Evolutionary conservation across 768 basidiomycete species (phyloP), one percentile per base, ranked within the genome.

Genomic region (Russula sp.): DNA sequence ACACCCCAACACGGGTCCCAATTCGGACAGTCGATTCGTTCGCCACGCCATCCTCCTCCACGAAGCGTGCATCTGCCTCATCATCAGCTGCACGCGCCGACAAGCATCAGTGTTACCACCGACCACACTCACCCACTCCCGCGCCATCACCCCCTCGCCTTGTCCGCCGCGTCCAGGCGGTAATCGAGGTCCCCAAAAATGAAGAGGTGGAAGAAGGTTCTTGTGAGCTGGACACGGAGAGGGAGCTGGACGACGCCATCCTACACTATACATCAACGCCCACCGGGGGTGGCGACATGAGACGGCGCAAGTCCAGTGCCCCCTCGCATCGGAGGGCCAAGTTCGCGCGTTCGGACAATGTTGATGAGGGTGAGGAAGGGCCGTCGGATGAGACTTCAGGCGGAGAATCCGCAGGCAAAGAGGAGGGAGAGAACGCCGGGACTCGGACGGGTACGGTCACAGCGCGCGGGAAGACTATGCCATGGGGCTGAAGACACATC

Each of bases 321-420:
- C 27, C 60, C 37, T 54, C 56, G 22, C 55, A 55, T 59, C 47
- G 57, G 55, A 64, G 66, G 56, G 65, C 68, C 55, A 64, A 54
- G 27, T 27, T 49, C 9, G 54, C 47, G 20, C 58, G 45, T 4
- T 67, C 67, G 11, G 37, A 60, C 45, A 20, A 56, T 20, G 83
- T 78, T 9, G 81, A 81, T 4, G 84, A 84, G 57, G 84, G 84
- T 56, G 84, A 83, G 62, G 66, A 62, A 14, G 4, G 52, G 6
- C 55, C 6, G 49, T 59, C 62, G 39, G 55, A 55, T 18, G 61
- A 63, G 14, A 37, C 50, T 11, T 57, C 52, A 11, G 58, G 65
- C 39, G 65, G 57, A 37, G 57, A 52, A 49, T 47, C 58, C 39
- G 27, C 27, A 27, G 27, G 2, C 27, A 53, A 57, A 57, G 70